These are phyloP conservation scores for Phyllostachys edulis DNA, from an alignment of 176 grass and related monocot genomes.

Conservation along the genomic window DNA sequence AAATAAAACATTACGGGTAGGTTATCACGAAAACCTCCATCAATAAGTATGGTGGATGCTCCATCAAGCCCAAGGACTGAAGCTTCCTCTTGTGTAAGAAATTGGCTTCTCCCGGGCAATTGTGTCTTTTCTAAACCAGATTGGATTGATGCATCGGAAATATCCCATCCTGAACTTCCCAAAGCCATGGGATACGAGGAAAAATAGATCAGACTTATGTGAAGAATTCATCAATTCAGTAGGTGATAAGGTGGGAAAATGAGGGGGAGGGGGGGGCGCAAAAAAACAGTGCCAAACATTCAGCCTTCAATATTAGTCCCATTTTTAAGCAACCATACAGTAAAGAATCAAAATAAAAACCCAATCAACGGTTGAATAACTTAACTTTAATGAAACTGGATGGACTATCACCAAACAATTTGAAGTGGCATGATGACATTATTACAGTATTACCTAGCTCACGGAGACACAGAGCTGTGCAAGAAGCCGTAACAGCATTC, in stretches of 20 bases:
- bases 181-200: not conserved
- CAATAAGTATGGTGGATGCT: conserved; percentile 45
- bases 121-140: conserved; percentile 61
- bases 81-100: conserved; percentile 60
- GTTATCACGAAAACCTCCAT: conserved; percentile 51
- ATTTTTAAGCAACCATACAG: not conserved
- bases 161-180: conserved; percentile 60
- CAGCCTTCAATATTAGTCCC: not conserved
- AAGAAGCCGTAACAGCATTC: conserved; percentile 71
- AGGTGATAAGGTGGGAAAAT: not conserved
- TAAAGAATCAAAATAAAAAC: not conserved
- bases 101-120: conserved; percentile 72
- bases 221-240: too few relatives aligned
- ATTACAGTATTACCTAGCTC: conserved; percentile 53
- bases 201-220: conserved; percentile 1
- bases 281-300: not conserved
- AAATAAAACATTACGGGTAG: not conserved
- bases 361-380: not conserved
- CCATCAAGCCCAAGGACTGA: conserved; percentile 49
- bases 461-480: conserved; percentile 63
- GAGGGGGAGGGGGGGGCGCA: not conserved
- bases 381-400: not conserved
- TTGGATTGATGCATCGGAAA: conserved; percentile 69
- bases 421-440: not conserved
- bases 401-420: not conserved